Conservation (phyloP, 202 grass and related monocot species). For the Panicum virgatum region DNA sequence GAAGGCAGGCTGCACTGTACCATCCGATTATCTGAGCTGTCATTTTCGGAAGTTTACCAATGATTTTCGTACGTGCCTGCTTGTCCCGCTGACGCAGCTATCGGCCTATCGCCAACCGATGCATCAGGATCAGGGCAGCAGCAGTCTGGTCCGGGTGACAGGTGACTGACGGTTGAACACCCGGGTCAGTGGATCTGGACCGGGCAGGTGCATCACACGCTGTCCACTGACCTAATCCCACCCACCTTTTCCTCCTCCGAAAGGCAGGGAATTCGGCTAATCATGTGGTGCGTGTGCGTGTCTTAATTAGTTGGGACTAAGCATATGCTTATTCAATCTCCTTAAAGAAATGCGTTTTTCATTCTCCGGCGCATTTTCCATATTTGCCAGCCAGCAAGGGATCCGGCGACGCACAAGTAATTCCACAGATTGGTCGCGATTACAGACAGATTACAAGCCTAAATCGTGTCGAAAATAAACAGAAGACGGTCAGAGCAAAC, state of each 20-base stretch:
- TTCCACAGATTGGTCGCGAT: too few relatives aligned
- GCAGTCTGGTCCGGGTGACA: conserved; percentile 15
- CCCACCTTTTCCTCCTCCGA: background rate
- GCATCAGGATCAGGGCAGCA: background rate
- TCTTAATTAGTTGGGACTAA: background rate
- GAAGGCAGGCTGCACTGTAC: background rate
- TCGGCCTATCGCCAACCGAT: background rate
- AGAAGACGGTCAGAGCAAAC: background rate
- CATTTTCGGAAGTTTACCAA: conserved; percentile 11
- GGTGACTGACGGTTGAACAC: conserved; percentile 15
- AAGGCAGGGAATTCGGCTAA: conserved; percentile 24
- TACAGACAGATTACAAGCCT: background rate
- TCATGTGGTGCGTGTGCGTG: background rate
- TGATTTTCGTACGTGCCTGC: background rate
- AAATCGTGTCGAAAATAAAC: background rate
- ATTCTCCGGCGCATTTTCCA: background rate
- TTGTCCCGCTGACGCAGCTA: conserved; percentile 8
- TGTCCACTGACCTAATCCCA: conserved; percentile 42
- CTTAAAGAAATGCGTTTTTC: too few relatives aligned
- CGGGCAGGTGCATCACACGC: conserved; percentile 30
- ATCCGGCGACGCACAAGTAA: too few relatives aligned
- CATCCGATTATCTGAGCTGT: conserved; percentile 19
- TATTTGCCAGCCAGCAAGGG: background rate
- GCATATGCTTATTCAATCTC: background rate
- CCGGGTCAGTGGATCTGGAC: conserved; percentile 29